Base-by-base conservation (phyloP, 1,284 basidiomycete species). In the Heliocybe sulcata region DNA sequence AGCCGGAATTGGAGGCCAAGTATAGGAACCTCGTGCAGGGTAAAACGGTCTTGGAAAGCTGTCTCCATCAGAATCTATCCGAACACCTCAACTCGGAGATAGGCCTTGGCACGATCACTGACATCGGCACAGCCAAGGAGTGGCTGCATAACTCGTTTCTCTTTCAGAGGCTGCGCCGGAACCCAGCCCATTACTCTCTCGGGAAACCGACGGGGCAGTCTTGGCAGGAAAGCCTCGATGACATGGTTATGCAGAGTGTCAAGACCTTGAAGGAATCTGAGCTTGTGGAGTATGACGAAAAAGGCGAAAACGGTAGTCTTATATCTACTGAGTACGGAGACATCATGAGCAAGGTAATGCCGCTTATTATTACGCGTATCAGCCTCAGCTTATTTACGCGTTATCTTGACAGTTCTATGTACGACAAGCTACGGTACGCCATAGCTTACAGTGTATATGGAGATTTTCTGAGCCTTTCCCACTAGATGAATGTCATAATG, bases 11-110 rank as follows among this genome's bases (percentile, higher is more conserved):
- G 0, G 85, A 89, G 65, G 65, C 69, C 10, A 91, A 92, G 64
- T 94, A 92, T 67, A 76, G 77, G 51, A 70, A 77, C 12, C 75
- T 92, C 35, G 74, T 76, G 1, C 82, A 85, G 60, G 85, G 82
- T 16, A 79, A 77, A 55, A 93, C 87, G 0, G 71, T 86, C 23
- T 75, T 96, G 35, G 94, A 96, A 69, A 94, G 90, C 66, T 87
- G 80, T 58, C 77, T 96, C 27, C 94, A 97, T 67, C 72, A 75
- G 53, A 90, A 91, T 64, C 80, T 98, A 10, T 75, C 85, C 1
- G 94, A 97, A 66, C 92, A 97, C 66, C 72, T 98, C 62, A 97
- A 97, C 65, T 94, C 92, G 1, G 95, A 98, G 71, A 88, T 97
- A 53, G 87, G 87, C 0, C 77, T 97, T 8, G 81, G 84, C 2